Percentiles rank a stretch among this genome's conserved stretches.
Conservation (phyloP, 169 alveolate genomes). For the Theileria annulata region DNA sequence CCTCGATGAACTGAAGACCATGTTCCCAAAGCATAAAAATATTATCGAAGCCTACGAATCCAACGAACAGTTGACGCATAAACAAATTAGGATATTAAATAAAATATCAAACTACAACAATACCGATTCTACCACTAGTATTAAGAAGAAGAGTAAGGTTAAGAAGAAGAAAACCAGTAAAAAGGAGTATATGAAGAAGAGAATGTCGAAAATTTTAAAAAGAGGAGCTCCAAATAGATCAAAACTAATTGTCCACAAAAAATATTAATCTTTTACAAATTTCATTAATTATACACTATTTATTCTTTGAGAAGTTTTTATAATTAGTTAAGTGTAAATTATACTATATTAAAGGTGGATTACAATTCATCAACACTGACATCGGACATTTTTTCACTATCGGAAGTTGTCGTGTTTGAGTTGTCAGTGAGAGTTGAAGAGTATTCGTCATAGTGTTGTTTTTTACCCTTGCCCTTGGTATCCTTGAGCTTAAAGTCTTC, state of each 20-base stretch:
- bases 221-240: constrained; percentile 63
- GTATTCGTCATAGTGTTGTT: constrained; percentile 2
- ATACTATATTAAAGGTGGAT: neutral
- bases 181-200: constrained; percentile 52
- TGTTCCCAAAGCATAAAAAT: constrained; percentile 66
- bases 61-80: constrained; percentile 47
- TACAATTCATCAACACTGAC: neutral
- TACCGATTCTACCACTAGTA: constrained; percentile 14
- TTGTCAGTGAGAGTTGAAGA: neutral
- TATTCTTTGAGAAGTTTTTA: too few species aligned
- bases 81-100: constrained; percentile 58
- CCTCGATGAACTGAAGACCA: constrained; percentile 55
- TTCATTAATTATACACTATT: neutral
- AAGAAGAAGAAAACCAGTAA: constrained; percentile 34
- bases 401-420: neutral
- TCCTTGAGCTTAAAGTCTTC: neutral
- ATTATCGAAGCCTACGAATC: constrained; percentile 51
- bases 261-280: neutral
- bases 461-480: neutral
- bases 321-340: neutral
- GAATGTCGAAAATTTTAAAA: constrained; percentile 38
- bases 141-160: constrained; percentile 1
- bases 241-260: constrained; percentile 55
- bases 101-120: constrained; percentile 39
- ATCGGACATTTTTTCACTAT: too few species aligned